Evolutionary conservation across 2,329 filamentous ascomycete genomes (phyloP), one percentile per base, ranked within the genome.

Genomic region (Chaetomium olivaceum): DNA sequence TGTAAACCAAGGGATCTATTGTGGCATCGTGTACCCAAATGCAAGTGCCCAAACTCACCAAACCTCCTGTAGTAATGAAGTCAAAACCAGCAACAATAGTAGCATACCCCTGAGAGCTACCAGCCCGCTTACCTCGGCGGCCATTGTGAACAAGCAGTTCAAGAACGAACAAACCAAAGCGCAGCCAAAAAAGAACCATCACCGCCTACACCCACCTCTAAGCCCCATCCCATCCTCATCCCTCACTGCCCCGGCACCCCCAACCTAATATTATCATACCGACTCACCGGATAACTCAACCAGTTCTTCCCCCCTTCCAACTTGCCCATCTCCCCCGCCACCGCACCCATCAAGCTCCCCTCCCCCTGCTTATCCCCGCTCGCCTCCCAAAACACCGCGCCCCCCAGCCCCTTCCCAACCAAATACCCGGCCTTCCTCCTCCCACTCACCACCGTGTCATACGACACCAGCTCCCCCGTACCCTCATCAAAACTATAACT

Each of bases 331-430:
- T 71, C 74, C 48, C 76, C 76, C 2, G 82, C 81, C 67, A 85
- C 73, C 8, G 82, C 82, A 21, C 78, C 75, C 23, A 91, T 85
- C 68, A 95, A 77, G 71, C 89, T 92, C 23, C 71, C 68, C 1
- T 72, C 73, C 36, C 80, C 83, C 0, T 68, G 71, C 69, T 76
- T 79, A 72, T 96, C 92, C 14, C 87, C 88, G 69, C 86, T 90
- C 11, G 87, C 89, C 77, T 96, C 91, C 92, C 92, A 96, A 84
- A 90, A 96, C 81, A 95, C 91, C 0, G 86, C 88, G 14, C 92
- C 92, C 1, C 90, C 91, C 1, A 96, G 82, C 0, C 84, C 80
- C 61, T 81, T 80, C 25, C 79, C 72, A 70, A 80, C 78, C 69
- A 95, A 82, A 73, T 89, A 95, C 9, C 80, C 74, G 0, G 84